phyloP scores from a whole-genome alignment of 2,329 filamentous ascomycete genomes.

The Bipolaris oryzae region DNA sequence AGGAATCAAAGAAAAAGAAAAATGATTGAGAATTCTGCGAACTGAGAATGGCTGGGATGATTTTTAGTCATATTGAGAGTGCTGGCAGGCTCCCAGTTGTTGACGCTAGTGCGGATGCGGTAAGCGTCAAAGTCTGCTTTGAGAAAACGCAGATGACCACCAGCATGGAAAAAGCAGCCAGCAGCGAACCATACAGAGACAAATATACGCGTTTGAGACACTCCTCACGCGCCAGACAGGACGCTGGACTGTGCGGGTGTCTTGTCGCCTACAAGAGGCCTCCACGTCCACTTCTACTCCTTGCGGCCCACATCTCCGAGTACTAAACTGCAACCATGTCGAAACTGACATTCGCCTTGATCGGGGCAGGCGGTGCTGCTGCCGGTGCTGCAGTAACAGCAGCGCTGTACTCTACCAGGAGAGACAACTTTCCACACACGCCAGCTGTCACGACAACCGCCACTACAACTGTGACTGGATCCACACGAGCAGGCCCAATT shows the following conservation, averaged over 20 bases:
- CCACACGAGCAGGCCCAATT: conserved; percentile 32
- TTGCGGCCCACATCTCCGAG: conserved; percentile 2
- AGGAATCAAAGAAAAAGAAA: background rate
- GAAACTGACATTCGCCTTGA: conserved; percentile 57
- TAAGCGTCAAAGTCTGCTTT: conserved; percentile 27
- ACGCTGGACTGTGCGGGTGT: conserved; percentile 31
- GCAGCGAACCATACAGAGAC: conserved; percentile 36
- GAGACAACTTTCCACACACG: conserved; percentile 30
- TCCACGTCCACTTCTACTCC: conserved; percentile 2
- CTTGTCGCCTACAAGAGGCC: conserved; percentile 24
- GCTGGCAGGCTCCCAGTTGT: conserved; percentile 8
- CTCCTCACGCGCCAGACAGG: conserved; percentile 40
- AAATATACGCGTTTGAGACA: conserved; percentile 47
- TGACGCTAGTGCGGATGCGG: conserved; percentile 21
- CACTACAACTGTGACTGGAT: conserved; percentile 41
- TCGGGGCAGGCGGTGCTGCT: conserved; percentile 56
- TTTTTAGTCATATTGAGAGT: conserved; percentile 10
- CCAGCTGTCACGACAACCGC: conserved; percentile 45
- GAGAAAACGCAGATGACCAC: conserved; percentile 40
- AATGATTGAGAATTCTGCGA: background rate
- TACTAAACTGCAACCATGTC: conserved; percentile 49
- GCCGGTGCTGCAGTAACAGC: conserved; percentile 57
- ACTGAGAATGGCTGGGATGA: conserved; percentile 6
- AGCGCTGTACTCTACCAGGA: conserved; percentile 51
- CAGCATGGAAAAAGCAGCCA: conserved; percentile 25